A percentile compares a stretch with the other conserved stretches of the same genome.
Evolutionary conservation across 1,284 basidiomycete species (phyloP).

Genomic region (Omphalotus olearius): DNA sequence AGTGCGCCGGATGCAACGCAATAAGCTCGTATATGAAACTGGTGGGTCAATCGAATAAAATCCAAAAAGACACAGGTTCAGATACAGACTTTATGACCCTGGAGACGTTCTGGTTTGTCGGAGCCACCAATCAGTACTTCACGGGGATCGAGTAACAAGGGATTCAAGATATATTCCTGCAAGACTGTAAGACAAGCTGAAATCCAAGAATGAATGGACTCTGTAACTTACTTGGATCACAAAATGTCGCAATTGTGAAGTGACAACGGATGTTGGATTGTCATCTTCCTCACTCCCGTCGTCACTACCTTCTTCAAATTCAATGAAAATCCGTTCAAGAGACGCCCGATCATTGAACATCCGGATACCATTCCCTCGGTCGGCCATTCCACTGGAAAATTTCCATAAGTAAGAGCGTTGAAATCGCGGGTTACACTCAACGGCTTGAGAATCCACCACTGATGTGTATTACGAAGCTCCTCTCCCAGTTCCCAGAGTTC

Average conservation of each 20-base stretch:
- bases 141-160: slow-evolving; percentile 74
- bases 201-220: neutral
- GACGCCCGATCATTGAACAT: slow-evolving; percentile 81
- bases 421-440: slow-evolving; percentile 16
- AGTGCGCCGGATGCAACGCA: slow-evolving; percentile 84
- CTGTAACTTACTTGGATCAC: slow-evolving; percentile 78
- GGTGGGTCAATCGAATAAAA: slow-evolving; percentile 14
- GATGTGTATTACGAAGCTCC: slow-evolving; percentile 48
- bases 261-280: slow-evolving; percentile 58
- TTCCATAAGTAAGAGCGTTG: slow-evolving; percentile 1
- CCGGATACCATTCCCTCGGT: slow-evolving; percentile 92
- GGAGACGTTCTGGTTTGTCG: slow-evolving; percentile 25
- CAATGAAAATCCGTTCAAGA: slow-evolving; percentile 77
- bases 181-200: slow-evolving; percentile 6
- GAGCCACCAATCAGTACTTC: slow-evolving; percentile 33
- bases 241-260: slow-evolving; percentile 92
- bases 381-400: slow-evolving; percentile 75
- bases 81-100: slow-evolving; percentile 63
- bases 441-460: slow-evolving; percentile 96
- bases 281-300: slow-evolving; percentile 23
- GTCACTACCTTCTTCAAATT: slow-evolving; percentile 65
- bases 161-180: slow-evolving; percentile 80
- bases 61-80: neutral
- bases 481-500: slow-evolving; percentile 87
- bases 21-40: slow-evolving; percentile 96